These are phyloP conservation scores for Penicillium angulare DNA, from an alignment of 495 filamentous ascomycete genomes.

Conservation along the genomic window DNA sequence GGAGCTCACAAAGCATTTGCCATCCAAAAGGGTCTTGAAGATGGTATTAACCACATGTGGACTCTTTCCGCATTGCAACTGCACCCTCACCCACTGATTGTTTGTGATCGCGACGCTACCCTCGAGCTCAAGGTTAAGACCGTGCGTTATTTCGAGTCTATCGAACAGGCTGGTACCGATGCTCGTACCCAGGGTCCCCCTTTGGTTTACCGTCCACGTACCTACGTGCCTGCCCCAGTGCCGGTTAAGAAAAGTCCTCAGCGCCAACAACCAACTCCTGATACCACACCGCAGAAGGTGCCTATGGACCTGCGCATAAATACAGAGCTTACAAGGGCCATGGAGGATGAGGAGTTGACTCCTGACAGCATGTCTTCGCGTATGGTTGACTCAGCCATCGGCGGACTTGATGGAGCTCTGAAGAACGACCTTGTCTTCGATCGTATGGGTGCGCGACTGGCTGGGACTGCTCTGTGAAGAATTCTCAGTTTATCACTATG, in stretches of 20 bases:
- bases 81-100: conserved; percentile 75
- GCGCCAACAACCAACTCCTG: conserved; percentile 24
- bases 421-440: conserved; percentile 44
- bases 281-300: conserved; percentile 30
- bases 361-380: conserved; percentile 70
- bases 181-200: conserved; percentile 56
- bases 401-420: conserved; percentile 38
- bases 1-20: conserved; percentile 79
- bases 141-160: conserved; percentile 66
- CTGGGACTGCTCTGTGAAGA: conserved; percentile 29
- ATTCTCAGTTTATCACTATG: neutral
- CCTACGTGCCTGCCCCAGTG: conserved; percentile 39
- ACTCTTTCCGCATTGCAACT: conserved; percentile 77
- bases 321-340: conserved; percentile 36
- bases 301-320: conserved; percentile 47
- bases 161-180: conserved; percentile 58
- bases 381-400: conserved; percentile 53
- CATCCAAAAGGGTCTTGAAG: conserved; percentile 78
- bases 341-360: conserved; percentile 55
- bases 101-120: conserved; percentile 84
- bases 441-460: conserved; percentile 40
- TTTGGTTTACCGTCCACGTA: conserved; percentile 42
- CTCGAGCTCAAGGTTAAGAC: conserved; percentile 84
- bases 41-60: conserved; percentile 87
- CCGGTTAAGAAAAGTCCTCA: conserved; percentile 21